Conservation (phyloP, 2,329 filamentous ascomycete species). For the Penicillium concentricum region DNA sequence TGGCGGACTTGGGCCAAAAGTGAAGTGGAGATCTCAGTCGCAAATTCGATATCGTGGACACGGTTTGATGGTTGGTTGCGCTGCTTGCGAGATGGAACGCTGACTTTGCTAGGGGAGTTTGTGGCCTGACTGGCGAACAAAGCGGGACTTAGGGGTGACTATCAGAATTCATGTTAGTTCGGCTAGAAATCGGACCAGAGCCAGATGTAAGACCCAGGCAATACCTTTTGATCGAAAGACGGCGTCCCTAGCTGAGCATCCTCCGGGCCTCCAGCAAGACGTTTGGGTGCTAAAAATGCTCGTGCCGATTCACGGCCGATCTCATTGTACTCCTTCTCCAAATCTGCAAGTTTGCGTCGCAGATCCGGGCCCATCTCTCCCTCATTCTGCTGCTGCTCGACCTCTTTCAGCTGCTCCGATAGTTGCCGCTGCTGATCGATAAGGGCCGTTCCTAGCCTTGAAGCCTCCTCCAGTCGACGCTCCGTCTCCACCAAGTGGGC, state of each 20-base stretch:
- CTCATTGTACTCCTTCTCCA: slow-evolving; percentile 95
- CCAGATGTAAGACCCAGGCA: not conserved
- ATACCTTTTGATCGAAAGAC: slow-evolving; percentile 49
- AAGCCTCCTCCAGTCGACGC: slow-evolving; percentile 84
- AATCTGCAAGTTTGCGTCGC: slow-evolving; percentile 75
- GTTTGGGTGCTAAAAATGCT: slow-evolving; percentile 80
- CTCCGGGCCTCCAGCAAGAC: slow-evolving; percentile 70
- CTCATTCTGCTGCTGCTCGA: slow-evolving; percentile 74
- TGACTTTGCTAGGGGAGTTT: slow-evolving; percentile 84
- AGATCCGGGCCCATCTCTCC: slow-evolving; percentile 79
- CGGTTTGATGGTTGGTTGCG: slow-evolving; percentile 86
- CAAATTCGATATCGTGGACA: slow-evolving; percentile 95
- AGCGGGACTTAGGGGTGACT: slow-evolving; percentile 70
- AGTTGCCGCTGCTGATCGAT: slow-evolving; percentile 84
- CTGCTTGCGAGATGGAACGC: slow-evolving; percentile 80
- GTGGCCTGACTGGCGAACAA: slow-evolving; percentile 83
- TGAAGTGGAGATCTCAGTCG: slow-evolving; percentile 95
- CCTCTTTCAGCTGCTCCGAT: slow-evolving; percentile 75
- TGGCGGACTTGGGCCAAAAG: slow-evolving; percentile 91
- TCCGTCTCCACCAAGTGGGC: slow-evolving; percentile 92
- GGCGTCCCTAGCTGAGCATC: slow-evolving; percentile 46
- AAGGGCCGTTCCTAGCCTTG: slow-evolving; percentile 81
- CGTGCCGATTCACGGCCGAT: slow-evolving; percentile 85
- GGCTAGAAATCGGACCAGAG: not conserved
- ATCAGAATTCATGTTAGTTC: slow-evolving; percentile 15